Evolutionary conservation across 345 rosid species (phyloP).

Genomic region (Erysimum cheiranthoides): DNA sequence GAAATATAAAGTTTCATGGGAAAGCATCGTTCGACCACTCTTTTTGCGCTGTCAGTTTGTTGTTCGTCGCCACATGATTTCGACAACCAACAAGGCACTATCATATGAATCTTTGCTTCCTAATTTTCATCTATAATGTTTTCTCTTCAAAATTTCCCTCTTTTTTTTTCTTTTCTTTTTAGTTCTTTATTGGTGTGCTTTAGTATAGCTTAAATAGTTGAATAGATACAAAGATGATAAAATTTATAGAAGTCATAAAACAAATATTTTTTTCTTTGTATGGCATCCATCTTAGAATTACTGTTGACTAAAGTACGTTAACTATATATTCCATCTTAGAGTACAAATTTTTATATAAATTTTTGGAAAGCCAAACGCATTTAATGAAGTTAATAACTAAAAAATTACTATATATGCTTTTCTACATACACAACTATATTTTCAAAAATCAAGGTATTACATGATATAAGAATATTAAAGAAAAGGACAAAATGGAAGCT

Average conservation of each 20-base stretch:
- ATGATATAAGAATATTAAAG: background rate
- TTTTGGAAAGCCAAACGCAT: background rate
- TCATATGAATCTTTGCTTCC: constrained; percentile 34
- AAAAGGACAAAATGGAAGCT: constrained; percentile 10
- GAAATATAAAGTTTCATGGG: constrained; percentile 35
- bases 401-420: too few species aligned
- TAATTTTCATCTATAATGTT: constrained; percentile 7
- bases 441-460: background rate
- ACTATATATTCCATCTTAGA: too few species aligned
- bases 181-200: background rate
- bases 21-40: constrained; percentile 46
- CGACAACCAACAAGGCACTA: constrained; percentile 41
- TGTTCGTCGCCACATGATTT: constrained; percentile 46
- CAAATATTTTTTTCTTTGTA: background rate
- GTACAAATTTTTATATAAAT: too few species aligned
- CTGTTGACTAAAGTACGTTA: background rate
- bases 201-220: background rate
- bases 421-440: background rate
- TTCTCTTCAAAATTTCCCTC: background rate
- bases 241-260: background rate
- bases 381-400: too few species aligned
- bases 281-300: background rate
- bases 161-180: background rate
- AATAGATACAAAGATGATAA: background rate
- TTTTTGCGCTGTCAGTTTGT: constrained; percentile 41